Percentiles rank a stretch among this genome's conserved stretches.
Evolutionary conservation across 345 rosid genomes (phyloP).

Genomic region (Pseudoturritis turrita): DNA sequence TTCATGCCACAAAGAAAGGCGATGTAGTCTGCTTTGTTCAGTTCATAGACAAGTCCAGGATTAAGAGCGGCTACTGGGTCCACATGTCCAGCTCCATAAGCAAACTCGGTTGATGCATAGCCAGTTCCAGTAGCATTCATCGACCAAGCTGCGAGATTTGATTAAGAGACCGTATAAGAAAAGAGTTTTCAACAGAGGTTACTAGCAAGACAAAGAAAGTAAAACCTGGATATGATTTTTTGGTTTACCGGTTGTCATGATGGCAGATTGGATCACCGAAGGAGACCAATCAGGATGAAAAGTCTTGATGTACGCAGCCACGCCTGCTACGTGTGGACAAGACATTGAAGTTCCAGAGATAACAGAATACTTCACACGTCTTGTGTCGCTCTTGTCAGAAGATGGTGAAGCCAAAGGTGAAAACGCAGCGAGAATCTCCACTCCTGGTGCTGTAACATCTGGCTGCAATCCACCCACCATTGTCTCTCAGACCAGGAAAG

Average conservation of each 20-base stretch:
- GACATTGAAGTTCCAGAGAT: conserved; percentile 52
- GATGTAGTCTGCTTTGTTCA: conserved; percentile 31
- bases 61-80: conserved; percentile 41
- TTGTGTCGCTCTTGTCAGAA: neutral
- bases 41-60: conserved; percentile 40
- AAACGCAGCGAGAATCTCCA: conserved; percentile 39
- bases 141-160: conserved; percentile 30
- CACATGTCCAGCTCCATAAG: conserved; percentile 53
- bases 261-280: conserved; percentile 49
- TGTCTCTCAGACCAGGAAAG: neutral
- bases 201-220: neutral
- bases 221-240: neutral
- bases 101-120: conserved; percentile 27
- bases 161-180: neutral
- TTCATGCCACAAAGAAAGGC: conserved; percentile 41
- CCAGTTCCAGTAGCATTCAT: conserved; percentile 25
- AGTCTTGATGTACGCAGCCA: conserved; percentile 40
- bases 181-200: neutral
- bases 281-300: conserved; percentile 55
- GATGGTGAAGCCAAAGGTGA: conserved; percentile 19
- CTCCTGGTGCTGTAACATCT: conserved; percentile 46
- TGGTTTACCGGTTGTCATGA: conserved; percentile 59
- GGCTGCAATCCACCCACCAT: conserved; percentile 33
- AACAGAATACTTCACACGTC: conserved; percentile 25
- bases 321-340: conserved; percentile 49